Conservation (phyloP, 768 basidiomycete species). For the Lanmaoa rubissima region DNA sequence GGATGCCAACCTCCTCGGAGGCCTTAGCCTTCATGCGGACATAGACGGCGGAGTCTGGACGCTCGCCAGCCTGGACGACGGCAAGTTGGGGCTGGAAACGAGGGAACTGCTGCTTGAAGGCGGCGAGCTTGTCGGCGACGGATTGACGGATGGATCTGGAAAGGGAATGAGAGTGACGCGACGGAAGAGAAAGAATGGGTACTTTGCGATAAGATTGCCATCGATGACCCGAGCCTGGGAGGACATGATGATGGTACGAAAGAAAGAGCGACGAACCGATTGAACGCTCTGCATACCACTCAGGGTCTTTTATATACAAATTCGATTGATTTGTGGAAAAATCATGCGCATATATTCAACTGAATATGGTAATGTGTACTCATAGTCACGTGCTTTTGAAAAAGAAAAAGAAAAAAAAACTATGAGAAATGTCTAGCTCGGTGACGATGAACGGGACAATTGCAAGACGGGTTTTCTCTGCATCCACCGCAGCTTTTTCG, state of each 20-base stretch:
- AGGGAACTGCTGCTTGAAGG: slow-evolving; percentile 66
- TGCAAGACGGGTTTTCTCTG: slow-evolving; percentile 52
- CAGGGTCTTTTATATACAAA: slow-evolving; percentile 5
- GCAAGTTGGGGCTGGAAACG: slow-evolving; percentile 88
- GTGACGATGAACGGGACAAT: slow-evolving; percentile 49
- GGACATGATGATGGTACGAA: slow-evolving; percentile 36
- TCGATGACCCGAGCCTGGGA: slow-evolving; percentile 66
- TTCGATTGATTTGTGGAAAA: neutral
- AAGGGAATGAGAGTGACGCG: slow-evolving; percentile 11
- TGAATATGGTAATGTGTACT: neutral
- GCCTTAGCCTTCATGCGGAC: slow-evolving; percentile 98
- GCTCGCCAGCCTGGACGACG: slow-evolving; percentile 91
- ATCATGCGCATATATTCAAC: too few species aligned
- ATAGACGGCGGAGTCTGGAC: slow-evolving; percentile 88
- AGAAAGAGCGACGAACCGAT: slow-evolving; percentile 9
- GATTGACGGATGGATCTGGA: slow-evolving; percentile 74
- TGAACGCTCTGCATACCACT: slow-evolving; percentile 3
- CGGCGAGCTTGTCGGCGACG: slow-evolving; percentile 67
- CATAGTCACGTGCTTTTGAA: slow-evolving; percentile 31
- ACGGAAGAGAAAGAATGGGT: slow-evolving; percentile 22
- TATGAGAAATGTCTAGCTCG: neutral
- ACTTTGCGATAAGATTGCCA: slow-evolving; percentile 86
- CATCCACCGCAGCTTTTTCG: slow-evolving; percentile 59
- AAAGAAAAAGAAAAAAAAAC: too few species aligned
- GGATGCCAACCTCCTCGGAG: slow-evolving; percentile 90